These are phyloP conservation scores for Yarrowia phangngaensis DNA, from an alignment of 805 yeast species.

Conservation along the genomic window DNA sequence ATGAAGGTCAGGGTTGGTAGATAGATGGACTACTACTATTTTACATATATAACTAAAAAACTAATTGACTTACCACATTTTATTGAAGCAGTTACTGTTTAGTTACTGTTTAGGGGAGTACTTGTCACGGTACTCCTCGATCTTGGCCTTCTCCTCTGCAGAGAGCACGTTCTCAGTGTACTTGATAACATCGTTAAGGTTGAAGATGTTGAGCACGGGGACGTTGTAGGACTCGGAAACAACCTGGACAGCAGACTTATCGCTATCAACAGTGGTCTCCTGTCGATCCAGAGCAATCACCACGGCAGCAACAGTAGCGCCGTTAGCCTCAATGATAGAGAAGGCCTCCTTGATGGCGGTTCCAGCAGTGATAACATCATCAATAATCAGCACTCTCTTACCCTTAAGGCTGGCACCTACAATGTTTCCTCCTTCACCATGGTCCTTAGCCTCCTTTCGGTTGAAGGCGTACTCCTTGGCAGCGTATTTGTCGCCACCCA, in stretches of 20 bases:
- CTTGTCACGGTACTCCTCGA: slow-evolving; percentile 36
- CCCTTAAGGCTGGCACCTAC: slow-evolving; percentile 77
- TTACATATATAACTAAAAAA: too few relatives aligned
- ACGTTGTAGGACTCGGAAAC: slow-evolving; percentile 68
- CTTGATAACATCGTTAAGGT: slow-evolving; percentile 66
- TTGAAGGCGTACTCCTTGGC: slow-evolving; percentile 85
- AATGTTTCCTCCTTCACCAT: slow-evolving; percentile 95
- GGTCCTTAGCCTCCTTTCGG: slow-evolving; percentile 94
- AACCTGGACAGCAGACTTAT: slow-evolving; percentile 74
- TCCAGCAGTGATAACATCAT: slow-evolving; percentile 98
- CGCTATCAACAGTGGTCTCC: slow-evolving; percentile 68
- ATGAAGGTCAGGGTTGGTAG: slow-evolving; percentile 31
- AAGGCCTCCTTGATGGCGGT: slow-evolving; percentile 96
- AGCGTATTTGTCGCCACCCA: slow-evolving; percentile 65
- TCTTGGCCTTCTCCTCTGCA: slow-evolving; percentile 33
- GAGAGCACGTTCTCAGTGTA: slow-evolving; percentile 45
- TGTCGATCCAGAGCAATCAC: slow-evolving; percentile 93
- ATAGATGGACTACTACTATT: neutral
- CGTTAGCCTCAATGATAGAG: slow-evolving; percentile 62
- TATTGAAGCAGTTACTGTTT: neutral
- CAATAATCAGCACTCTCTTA: slow-evolving; percentile 78
- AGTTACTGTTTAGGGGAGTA: slow-evolving; percentile 34
- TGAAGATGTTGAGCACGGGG: slow-evolving; percentile 80
- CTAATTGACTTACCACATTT: neutral
- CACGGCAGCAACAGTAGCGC: slow-evolving; percentile 75